These are phyloP conservation scores for Gnaphalium uliginosum DNA, from an alignment of 129 eudicot genomes.

Conservation along the genomic window DNA sequence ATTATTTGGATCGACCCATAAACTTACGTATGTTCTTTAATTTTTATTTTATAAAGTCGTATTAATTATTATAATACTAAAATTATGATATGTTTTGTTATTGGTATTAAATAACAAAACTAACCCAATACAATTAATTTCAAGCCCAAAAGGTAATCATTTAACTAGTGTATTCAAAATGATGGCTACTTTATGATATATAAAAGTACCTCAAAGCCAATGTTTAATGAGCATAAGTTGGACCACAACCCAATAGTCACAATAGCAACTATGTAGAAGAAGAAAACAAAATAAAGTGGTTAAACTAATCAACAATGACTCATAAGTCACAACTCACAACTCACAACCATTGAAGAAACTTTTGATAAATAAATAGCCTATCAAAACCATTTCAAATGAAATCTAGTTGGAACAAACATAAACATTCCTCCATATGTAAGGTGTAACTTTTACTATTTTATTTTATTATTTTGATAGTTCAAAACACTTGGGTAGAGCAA, in stretches of 20 bases:
- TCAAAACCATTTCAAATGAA: background rate
- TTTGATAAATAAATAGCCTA: background rate
- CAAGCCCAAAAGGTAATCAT: too few species aligned
- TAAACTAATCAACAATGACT: background rate
- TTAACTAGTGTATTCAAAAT: too few species aligned
- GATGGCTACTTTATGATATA: too few species aligned
- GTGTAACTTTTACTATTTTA: background rate
- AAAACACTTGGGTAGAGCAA: too few species aligned
- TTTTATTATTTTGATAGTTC: background rate
- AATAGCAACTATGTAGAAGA: background rate
- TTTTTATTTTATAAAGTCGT: too few species aligned
- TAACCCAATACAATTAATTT: too few species aligned
- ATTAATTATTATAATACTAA: too few species aligned
- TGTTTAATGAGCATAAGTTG: background rate
- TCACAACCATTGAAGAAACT: background rate
- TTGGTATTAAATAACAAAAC: too few species aligned
- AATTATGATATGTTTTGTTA: too few species aligned
- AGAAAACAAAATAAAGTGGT: background rate
- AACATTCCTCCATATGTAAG: background rate
- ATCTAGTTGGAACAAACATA: background rate
- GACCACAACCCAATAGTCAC: background rate
- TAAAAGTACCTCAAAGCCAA: background rate
- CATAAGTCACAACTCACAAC: background rate
- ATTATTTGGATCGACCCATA: too few species aligned
- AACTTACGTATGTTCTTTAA: too few species aligned